Base-by-base conservation (phyloP, 176 grass and related monocot genomes). In the Musa troglodytarum region DNA sequence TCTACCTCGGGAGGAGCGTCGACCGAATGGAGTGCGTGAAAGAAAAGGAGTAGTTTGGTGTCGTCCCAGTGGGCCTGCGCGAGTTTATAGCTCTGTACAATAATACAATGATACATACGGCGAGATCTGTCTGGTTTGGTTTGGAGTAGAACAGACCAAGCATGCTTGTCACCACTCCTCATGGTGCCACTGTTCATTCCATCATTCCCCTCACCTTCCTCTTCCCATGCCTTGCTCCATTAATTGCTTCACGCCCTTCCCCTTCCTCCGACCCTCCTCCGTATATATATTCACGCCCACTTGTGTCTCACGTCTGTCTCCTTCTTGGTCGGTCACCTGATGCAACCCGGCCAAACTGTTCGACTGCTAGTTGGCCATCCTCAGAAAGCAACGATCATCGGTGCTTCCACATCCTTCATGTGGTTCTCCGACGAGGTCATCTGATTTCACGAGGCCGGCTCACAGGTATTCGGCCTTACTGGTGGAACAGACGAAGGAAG, bases 191-290 rank as follows among this genome's bases (percentile, higher is more conserved):
- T 78, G 29, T 81, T 80, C 74, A 0, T 88, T 72, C 81, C 68
- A 89, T 92, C 85, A 96, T 96, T 87, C 71, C 63, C 78, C 81
- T 90, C 89, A 92, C 89, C 77, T 83, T 63, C 80, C 75, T 81
- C 77, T 87, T 74, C 56, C 87, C 75, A 75, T 26, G 63, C 81
- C 73, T 85, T 79, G 80, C 87, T 84, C 78, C 70, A 86, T 76
- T 76, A 73, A 52, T 69, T 66, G 68, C 73, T 67, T 25, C 65
- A 13, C 68, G 58, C 23, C 74, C 63, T 76, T 34, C 69, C 71
- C 79, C 86, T 72, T 74, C 68, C 83, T 81, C 73, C 74, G 54
- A 49, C 52, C 70, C 7, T 10, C 54, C 62, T 78, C 34, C 81
- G 65, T 63, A 7, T n/a, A 72, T 72, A 13, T 11, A 14, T 68